Evolutionary conservation across 345 rosid species (phyloP), one percentile per base, ranked within the genome.

Genomic region (Sonneratia caseolaris): DNA sequence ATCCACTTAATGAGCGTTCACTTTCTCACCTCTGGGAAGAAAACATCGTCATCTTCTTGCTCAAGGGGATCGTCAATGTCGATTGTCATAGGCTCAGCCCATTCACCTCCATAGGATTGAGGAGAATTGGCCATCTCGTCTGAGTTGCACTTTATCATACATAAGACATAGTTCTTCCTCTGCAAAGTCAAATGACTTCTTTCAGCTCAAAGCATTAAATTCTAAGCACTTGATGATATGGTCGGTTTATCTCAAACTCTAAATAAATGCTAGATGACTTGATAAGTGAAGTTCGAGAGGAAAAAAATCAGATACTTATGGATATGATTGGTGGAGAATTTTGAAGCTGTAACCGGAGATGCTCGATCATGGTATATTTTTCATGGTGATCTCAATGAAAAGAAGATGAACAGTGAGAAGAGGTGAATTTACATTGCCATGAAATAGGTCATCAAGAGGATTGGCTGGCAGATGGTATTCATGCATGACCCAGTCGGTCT

Each of bases 401-500:
- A 49, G 16, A 11, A 49, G 55, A 3, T 49, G 55, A 10, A 49
- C 19, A 49, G 55, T 10, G 3, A 4, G 14, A 47, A 12, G 69
- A 35, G 37, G 14, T 21, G 37, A 38, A 11, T 3, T n/a, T 42
- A 68, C 70, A 40, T 22, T 43, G 53, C 19, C 36, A 13, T 3
- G 36, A 36, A 40, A 5, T 32, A 27, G 18, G 55, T 11, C 48
- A 53, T 19, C n/a, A 22, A 5, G 18, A n/a, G 55, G 36, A 32
- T 61, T 27, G 66, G 19, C 24, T 1, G 37, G 69, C 0, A 53
- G 74, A 35, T 32, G 74, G 24, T 62, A 47, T 51, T 72, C 74
- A 32, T 72, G 69, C 74, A 72, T 64, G 14, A 64, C 69, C 69
- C 74, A 72, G 74, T 49, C 22, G 32, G 74, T 62, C 18, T 16